Percentiles rank a stretch among this genome's conserved stretches.
Evolutionary conservation across 805 yeast species (phyloP).

Genomic region (Lipomyces kockii): DNA sequence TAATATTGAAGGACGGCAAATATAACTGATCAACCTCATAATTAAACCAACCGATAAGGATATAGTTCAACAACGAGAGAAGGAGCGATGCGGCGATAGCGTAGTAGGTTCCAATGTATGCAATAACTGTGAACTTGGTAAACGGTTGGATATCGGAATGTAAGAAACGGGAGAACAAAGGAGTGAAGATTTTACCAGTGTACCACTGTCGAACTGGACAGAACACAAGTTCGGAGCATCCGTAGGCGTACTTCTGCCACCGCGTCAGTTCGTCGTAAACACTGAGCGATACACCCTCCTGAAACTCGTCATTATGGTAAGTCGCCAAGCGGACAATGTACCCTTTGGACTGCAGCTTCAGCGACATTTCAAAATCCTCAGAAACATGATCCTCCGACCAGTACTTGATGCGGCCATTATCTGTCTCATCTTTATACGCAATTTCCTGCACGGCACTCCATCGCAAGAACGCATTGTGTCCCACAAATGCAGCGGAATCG

Average conservation of each 20-base stretch:
- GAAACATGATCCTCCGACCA: slow-evolving; percentile 30
- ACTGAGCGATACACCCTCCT: slow-evolving; percentile 27
- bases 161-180: slow-evolving; percentile 17
- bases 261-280: slow-evolving; percentile 27
- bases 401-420: slow-evolving; percentile 12
- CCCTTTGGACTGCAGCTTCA: slow-evolving; percentile 19
- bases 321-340: slow-evolving; percentile 19
- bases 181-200: slow-evolving; percentile 16
- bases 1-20: slow-evolving; percentile 18
- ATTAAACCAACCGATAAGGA: slow-evolving; percentile 17
- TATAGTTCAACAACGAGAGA: slow-evolving; percentile 16
- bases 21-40: slow-evolving; percentile 20
- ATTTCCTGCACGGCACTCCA: slow-evolving; percentile 30
- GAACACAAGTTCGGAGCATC: slow-evolving; percentile 26
- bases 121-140: slow-evolving; percentile 20
- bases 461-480: slow-evolving; percentile 27
- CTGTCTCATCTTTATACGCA: slow-evolving; percentile 13
- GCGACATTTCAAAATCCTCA: slow-evolving; percentile 28
- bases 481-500: slow-evolving; percentile 29
- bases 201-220: slow-evolving; percentile 20
- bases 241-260: slow-evolving; percentile 32
- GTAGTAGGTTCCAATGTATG: slow-evolving; percentile 29
- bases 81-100: slow-evolving; percentile 18
- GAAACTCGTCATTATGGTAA: slow-evolving; percentile 19
- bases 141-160: slow-evolving; percentile 10